Conservation (phyloP, 2,329 filamentous ascomycete species). For the Rhinocladiella mackenziei region DNA sequence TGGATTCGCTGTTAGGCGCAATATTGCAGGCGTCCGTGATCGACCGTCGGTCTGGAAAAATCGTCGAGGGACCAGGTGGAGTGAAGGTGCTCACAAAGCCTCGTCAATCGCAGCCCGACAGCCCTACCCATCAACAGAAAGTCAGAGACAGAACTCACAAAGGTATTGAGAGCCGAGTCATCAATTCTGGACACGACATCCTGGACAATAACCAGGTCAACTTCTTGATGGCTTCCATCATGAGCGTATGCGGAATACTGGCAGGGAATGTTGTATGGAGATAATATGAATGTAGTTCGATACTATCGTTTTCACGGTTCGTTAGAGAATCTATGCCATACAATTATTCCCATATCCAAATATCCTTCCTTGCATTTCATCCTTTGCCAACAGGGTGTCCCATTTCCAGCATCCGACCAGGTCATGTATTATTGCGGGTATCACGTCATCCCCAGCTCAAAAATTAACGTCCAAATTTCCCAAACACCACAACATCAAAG, state of each 20-base stretch:
- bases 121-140: slow-evolving; percentile 4
- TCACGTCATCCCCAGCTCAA: slow-evolving; percentile 7
- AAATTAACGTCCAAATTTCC: slow-evolving; percentile 1
- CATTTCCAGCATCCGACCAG: not conserved
- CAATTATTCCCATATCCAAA: slow-evolving; percentile 3
- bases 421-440: slow-evolving; percentile 10
- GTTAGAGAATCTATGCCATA: not conserved
- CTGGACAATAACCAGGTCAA: slow-evolving; percentile 97
- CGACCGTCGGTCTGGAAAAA: slow-evolving; percentile 76
- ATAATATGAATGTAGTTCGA: not conserved
- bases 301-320: slow-evolving; percentile 5
- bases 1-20: slow-evolving; percentile 85
- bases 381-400: too few species aligned
- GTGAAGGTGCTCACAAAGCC: slow-evolving; percentile 41
- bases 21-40: slow-evolving; percentile 80
- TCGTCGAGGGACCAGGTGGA: slow-evolving; percentile 82
- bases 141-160: slow-evolving; percentile 29
- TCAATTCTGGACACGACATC: slow-evolving; percentile 66
- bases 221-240: slow-evolving; percentile 77
- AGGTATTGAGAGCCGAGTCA: slow-evolving; percentile 54
- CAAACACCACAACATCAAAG: not conserved
- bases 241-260: slow-evolving; percentile 75
- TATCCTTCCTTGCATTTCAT: too few species aligned
- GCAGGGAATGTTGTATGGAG: slow-evolving; percentile 37
- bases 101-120: slow-evolving; percentile 10